Evolutionary conservation across 23 red algal species (phyloP), one percentile per base, ranked within the genome.

Genomic region (Gracilaria domingensis): DNA sequence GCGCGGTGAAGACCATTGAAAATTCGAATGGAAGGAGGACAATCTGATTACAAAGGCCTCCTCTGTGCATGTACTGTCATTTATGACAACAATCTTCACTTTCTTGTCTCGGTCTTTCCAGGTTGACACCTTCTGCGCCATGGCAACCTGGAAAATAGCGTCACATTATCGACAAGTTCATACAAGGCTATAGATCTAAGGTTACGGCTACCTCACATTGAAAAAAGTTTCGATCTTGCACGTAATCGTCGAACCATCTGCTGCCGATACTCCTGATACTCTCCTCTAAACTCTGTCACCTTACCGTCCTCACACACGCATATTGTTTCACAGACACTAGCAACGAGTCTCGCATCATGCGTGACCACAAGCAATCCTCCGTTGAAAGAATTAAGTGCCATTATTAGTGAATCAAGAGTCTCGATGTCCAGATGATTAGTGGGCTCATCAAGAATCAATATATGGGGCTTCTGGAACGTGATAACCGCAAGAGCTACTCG

Each of bases 331-430:
- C 90, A 94, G 0, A 98, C 95, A 25, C 80, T 90, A 32, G 67
- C 54, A n/a, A 98, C 87, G 23, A 98, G 85, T 33, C 95, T 51
- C 16, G 95, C 81, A 75, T 95, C 93, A 70, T 95, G 93, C 65
- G 80, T 95, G 37, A 95, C 79, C 14, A 95, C 79, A 78, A 95
- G 33, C 40, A 98, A 85, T 26, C 97, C 97, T 25, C 97, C 97
- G 50, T 86, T 88, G 75, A 98, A 98, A n/a, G 54, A 66, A 83
- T 98, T 98, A 25, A 98, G 89, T 24, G 97, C 93, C 75, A 90
- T 73, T 24, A 93, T 88, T 42, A 98, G 54, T 8, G 92, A 91
- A 69, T 98, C 97, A 58, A 98, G 87, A 40, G 93, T 96, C 51
- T 93, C 93, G 20, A 94, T 77, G 64, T 69, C 91, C n/a, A 93